A percentile compares a stretch with the other conserved stretches of the same genome.
Evolutionary conservation across 164 flowering plant genomes (phyloP).

Genomic region (Sextonia rubra): DNA sequence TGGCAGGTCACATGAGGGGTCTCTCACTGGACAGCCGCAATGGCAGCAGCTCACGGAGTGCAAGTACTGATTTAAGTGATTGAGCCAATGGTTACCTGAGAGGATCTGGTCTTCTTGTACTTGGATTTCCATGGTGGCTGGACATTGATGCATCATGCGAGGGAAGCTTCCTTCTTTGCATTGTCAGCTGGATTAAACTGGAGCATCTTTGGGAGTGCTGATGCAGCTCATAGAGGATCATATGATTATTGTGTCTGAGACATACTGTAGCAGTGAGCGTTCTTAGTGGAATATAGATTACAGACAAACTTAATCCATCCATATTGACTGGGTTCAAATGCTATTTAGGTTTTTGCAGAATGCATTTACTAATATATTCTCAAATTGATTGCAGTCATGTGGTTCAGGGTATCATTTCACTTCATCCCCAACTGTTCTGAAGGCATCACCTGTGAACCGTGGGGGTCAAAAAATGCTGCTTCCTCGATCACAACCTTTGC

Average conservation of each 20-base stretch:
- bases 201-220: neutral
- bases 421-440: too few species aligned
- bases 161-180: neutral
- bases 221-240: slow-evolving; percentile 1
- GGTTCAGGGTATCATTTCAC: neutral
- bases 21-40: slow-evolving; percentile 69
- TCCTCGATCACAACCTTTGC: too few species aligned
- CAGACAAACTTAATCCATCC: too few species aligned
- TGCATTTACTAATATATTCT: neutral
- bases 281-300: neutral
- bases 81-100: slow-evolving; percentile 18
- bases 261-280: neutral
- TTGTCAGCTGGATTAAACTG: neutral
- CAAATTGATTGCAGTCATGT: neutral
- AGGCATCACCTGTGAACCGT: too few species aligned
- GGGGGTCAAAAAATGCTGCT: too few species aligned
- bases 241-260: neutral
- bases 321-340: neutral
- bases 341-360: neutral
- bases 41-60: slow-evolving; percentile 70
- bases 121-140: neutral
- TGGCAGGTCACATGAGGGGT: slow-evolving; percentile 50
- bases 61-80: slow-evolving; percentile 62
- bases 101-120: neutral
- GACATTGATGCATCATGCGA: neutral